Conservation (phyloP, 2,329 filamentous ascomycete species). For the Chaetomium strumarium region DNA sequence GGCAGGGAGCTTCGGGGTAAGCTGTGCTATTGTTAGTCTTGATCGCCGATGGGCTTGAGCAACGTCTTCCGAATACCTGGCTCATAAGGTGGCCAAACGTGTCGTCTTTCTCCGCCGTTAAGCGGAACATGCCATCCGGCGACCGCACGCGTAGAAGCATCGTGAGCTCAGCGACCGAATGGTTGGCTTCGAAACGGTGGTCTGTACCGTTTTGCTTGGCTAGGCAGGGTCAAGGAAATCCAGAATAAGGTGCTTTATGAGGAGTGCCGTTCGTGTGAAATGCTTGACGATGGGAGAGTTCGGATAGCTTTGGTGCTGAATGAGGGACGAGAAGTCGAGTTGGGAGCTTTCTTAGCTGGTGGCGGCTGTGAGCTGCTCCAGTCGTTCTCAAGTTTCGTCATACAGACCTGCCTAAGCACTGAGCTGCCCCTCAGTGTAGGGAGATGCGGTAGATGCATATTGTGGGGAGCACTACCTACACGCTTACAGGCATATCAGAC, state of each 20-base stretch:
- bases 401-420: slow-evolving; percentile 18
- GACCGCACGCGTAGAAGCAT: slow-evolving; percentile 87
- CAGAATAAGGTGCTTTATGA: too few species aligned
- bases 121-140: slow-evolving; percentile 85
- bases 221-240: too few species aligned
- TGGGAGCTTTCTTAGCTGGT: neutral
- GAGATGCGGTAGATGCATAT: slow-evolving; percentile 1
- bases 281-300: too few species aligned
- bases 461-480: neutral
- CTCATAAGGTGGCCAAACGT: slow-evolving; percentile 61
- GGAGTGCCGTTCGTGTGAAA: too few species aligned
- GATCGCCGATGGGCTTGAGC: too few species aligned
- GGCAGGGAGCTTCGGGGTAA: slow-evolving; percentile 52
- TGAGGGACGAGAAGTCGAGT: neutral
- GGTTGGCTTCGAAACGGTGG: neutral
- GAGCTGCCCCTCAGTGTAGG: slow-evolving; percentile 5
- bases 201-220: neutral
- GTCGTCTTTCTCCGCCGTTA: slow-evolving; percentile 68
- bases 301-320: neutral
- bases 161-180: slow-evolving; percentile 21
- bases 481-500: neutral
- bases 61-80: slow-evolving; percentile 35
- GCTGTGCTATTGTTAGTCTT: slow-evolving; percentile 34
- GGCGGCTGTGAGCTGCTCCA: neutral
- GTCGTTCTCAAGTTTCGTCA: slow-evolving; percentile 18